These are phyloP conservation scores for Venturia carpophila DNA, from an alignment of 2,329 filamentous ascomycete genomes.

Conservation along the genomic window DNA sequence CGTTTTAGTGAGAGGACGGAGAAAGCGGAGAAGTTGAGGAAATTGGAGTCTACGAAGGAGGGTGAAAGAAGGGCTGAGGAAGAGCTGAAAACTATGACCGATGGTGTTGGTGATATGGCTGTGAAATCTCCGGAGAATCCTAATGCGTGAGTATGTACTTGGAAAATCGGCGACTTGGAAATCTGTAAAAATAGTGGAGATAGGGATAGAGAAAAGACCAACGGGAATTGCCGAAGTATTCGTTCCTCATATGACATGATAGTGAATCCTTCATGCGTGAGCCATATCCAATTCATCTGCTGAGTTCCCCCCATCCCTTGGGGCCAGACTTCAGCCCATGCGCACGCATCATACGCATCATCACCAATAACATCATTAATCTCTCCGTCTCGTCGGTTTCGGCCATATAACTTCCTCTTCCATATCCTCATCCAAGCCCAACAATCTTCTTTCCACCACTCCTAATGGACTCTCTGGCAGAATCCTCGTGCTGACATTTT, in stretches of 20 bases:
- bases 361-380: background rate
- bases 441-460: constrained; percentile 37
- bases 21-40: constrained; percentile 21
- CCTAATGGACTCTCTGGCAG: constrained; percentile 40
- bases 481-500: constrained; percentile 31
- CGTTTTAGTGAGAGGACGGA: constrained; percentile 54
- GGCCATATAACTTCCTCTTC: constrained; percentile 35
- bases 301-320: too few relatives aligned
- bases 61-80: background rate
- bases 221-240: background rate
- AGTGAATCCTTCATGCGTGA: too few relatives aligned
- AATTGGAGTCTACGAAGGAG: background rate
- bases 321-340: too few relatives aligned
- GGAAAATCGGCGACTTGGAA: background rate
- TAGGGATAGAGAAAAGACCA: background rate
- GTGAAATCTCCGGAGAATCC: background rate
- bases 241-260: background rate
- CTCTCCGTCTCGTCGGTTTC: constrained; percentile 24
- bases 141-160: background rate
- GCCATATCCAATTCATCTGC: too few relatives aligned
- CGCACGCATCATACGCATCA: background rate
- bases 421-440: constrained; percentile 35
- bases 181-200: background rate
- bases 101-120: background rate
- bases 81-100: background rate